phyloP scores from a whole-genome alignment of 768 basidiomycete genomes.

The Chalciporus pseudorubinellus region DNA sequence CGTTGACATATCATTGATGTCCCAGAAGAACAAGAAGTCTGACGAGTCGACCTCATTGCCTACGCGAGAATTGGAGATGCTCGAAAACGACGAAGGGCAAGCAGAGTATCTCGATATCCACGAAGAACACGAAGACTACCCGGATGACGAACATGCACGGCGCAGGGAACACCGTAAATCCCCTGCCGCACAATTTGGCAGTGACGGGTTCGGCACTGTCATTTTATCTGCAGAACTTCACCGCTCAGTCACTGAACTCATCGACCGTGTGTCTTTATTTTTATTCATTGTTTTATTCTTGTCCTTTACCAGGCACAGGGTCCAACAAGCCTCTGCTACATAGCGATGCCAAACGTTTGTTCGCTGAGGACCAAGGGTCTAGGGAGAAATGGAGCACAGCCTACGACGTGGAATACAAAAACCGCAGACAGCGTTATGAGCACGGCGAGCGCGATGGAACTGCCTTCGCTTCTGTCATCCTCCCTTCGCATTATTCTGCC shows the following conservation, averaged over 20 bases:
- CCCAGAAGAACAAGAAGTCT: constrained; percentile 35
- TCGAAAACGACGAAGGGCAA: constrained; percentile 36
- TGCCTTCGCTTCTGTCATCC: constrained; percentile 81
- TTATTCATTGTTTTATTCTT: constrained; percentile 3
- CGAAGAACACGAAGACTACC: constrained; percentile 31
- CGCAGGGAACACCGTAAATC: constrained; percentile 55
- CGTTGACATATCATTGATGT: constrained; percentile 60
- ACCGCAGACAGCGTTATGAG: constrained; percentile 51
- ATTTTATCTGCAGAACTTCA: constrained; percentile 72
- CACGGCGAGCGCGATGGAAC: constrained; percentile 72
- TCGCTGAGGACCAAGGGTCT: constrained; percentile 38
- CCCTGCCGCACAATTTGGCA: constrained; percentile 80
- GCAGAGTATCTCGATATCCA: constrained; percentile 31
- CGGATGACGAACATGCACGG: constrained; percentile 22
- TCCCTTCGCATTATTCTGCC: constrained; percentile 83
- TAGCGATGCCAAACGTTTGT: constrained; percentile 71
- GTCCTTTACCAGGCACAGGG: constrained; percentile 37
- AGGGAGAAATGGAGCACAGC: constrained; percentile 50
- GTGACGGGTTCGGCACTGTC: constrained; percentile 67
- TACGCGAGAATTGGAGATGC: constrained; percentile 56
- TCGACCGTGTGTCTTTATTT: constrained; percentile 49
- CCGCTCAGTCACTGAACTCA: constrained; percentile 59
- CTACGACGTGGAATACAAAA: constrained; percentile 60
- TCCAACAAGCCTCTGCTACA: constrained; percentile 64
- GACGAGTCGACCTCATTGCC: constrained; percentile 16